A percentile compares a stretch with the other conserved stretches of the same genome.
Conservation (phyloP, 352 stramenopile species). For the Globisporangium echinulatum region DNA sequence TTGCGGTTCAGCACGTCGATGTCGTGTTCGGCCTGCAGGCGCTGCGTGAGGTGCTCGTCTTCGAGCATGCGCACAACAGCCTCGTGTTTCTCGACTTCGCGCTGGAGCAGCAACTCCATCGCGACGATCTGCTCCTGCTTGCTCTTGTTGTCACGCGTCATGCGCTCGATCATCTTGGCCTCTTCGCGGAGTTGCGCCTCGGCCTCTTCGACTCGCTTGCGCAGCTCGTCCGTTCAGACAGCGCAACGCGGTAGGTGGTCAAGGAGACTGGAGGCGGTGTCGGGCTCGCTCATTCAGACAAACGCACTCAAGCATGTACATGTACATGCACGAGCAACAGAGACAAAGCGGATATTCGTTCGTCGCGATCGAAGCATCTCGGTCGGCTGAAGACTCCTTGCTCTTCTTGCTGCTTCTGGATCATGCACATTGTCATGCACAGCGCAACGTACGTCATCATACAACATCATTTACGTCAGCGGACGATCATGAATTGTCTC, state of each 20-base stretch:
- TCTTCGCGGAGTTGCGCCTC: conserved; percentile 71
- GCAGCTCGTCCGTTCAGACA: conserved; percentile 48
- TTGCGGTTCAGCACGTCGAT: conserved; percentile 55
- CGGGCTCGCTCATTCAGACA: neutral
- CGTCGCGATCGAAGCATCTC: conserved; percentile 50
- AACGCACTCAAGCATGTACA: neutral
- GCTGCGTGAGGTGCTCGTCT: conserved; percentile 52
- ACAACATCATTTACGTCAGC: neutral
- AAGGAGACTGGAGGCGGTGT: conserved; percentile 16
- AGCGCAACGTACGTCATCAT: neutral
- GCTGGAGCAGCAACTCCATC: conserved; percentile 55
- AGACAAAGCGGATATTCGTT: conserved; percentile 61
- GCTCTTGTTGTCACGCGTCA: conserved; percentile 65
- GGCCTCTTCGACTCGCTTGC: conserved; percentile 60
- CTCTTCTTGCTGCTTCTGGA: conserved; percentile 11
- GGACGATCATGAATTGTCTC: neutral
- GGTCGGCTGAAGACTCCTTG: conserved; percentile 13
- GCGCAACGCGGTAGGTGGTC: conserved; percentile 5
- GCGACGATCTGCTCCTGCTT: conserved; percentile 70
- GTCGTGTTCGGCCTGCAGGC: conserved; percentile 49
- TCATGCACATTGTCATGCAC: neutral
- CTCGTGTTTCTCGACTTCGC: conserved; percentile 59
- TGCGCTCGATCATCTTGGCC: conserved; percentile 77
- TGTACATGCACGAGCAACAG: neutral
- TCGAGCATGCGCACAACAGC: conserved; percentile 46